phyloP scores from a whole-genome alignment of 2,329 filamentous ascomycete genomes.

The Pseudodiploospora longispora region DNA sequence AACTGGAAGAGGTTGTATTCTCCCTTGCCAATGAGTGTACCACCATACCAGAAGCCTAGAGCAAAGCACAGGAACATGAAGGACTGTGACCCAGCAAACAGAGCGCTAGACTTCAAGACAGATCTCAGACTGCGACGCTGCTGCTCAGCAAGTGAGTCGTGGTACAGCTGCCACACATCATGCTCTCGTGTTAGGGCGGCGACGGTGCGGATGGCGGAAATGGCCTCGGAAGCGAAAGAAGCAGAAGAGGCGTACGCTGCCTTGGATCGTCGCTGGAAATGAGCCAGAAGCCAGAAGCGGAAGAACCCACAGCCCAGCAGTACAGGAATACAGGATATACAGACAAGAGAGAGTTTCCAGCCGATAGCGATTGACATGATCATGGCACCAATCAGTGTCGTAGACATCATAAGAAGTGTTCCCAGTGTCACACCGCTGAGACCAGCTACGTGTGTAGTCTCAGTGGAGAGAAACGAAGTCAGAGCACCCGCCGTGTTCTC shows the following conservation, averaged over 20 bases:
- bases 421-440: conserved; percentile 83
- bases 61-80: conserved; percentile 77
- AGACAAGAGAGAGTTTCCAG: conserved; percentile 84
- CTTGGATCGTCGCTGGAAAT: conserved; percentile 74
- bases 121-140: conserved; percentile 62
- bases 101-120: conserved; percentile 64
- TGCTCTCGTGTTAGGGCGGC: conserved; percentile 81
- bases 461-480: conserved; percentile 80
- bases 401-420: conserved; percentile 71
- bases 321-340: conserved; percentile 68
- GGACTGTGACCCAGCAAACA: conserved; percentile 81
- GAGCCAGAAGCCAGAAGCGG: conserved; percentile 75
- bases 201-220: conserved; percentile 87
- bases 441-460: conserved; percentile 85
- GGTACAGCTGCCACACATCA: conserved; percentile 70
- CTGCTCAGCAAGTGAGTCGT: conserved; percentile 56
- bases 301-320: conserved; percentile 74
- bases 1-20: conserved; percentile 81
- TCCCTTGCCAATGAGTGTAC: conserved; percentile 59
- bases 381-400: conserved; percentile 71
- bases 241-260: conserved; percentile 72
- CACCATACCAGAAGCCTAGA: conserved; percentile 89
- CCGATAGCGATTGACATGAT: conserved; percentile 64
- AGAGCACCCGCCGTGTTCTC: conserved; percentile 85
- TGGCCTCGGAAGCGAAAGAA: conserved; percentile 85